Conservation (phyloP, 805 yeast genomes). For the Gaillardinia entomophila region DNA sequence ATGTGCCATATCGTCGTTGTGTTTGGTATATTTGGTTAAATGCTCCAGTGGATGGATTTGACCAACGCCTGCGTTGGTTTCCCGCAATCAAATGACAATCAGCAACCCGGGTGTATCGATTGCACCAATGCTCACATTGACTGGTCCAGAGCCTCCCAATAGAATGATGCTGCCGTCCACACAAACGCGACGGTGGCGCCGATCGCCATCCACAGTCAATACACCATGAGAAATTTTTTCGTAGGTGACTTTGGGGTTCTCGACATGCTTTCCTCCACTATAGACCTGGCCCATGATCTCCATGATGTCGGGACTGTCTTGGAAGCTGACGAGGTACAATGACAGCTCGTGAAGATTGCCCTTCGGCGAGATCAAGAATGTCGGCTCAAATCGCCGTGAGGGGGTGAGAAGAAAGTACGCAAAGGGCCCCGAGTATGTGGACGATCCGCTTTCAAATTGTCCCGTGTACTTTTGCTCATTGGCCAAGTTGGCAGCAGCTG, state of each 20-base stretch:
- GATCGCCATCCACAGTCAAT: slow-evolving; percentile 20
- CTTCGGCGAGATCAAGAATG: slow-evolving; percentile 57
- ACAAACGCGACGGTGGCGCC: slow-evolving; percentile 48
- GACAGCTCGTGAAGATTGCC: slow-evolving; percentile 39
- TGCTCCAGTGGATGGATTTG: too few species aligned
- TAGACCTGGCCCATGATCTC: slow-evolving; percentile 55
- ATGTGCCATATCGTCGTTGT: background rate
- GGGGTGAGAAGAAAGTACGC: slow-evolving; percentile 59
- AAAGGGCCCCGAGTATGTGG: slow-evolving; percentile 31
- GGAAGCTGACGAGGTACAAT: slow-evolving; percentile 45
- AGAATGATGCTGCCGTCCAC: slow-evolving; percentile 59
- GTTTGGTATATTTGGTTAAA: slow-evolving; percentile 1
- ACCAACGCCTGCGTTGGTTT: too few species aligned
- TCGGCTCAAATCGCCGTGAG: slow-evolving; percentile 52
- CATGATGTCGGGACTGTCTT: slow-evolving; percentile 33
- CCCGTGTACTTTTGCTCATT: slow-evolving; percentile 51
- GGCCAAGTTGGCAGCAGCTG: slow-evolving; percentile 52
- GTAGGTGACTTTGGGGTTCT: slow-evolving; percentile 46
- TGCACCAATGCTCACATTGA: too few species aligned
- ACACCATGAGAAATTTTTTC: slow-evolving; percentile 14
- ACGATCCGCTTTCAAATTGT: slow-evolving; percentile 5
- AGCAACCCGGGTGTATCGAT: too few species aligned
- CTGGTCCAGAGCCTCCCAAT: too few species aligned
- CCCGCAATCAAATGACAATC: too few species aligned
- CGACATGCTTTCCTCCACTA: slow-evolving; percentile 48